A percentile compares a stretch with the other conserved stretches of the same genome.
phyloP scores from a whole-genome alignment of 192 early-diverging fungal species.

The Coemansia sp. region DNA sequence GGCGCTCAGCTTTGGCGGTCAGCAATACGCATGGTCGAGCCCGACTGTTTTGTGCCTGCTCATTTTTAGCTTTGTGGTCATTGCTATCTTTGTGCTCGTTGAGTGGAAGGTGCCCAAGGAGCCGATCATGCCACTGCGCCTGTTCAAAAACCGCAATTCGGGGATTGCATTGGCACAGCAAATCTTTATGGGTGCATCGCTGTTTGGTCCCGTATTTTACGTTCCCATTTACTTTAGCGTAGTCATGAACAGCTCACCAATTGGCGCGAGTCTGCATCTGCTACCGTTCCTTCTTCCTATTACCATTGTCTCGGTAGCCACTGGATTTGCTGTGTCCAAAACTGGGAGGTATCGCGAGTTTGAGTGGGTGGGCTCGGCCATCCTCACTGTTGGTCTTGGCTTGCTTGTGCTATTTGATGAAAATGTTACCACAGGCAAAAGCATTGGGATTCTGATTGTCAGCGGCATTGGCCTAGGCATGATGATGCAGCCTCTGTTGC shows the following conservation, averaged over 20 bases:
- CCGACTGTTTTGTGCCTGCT: constrained; percentile 61
- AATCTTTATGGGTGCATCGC: constrained; percentile 31
- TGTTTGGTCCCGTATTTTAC: constrained; percentile 62
- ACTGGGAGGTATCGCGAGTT: constrained; percentile 63
- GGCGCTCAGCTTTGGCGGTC: constrained; percentile 74
- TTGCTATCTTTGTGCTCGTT: constrained; percentile 54
- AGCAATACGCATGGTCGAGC: constrained; percentile 66
- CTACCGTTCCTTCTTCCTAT: constrained; percentile 74
- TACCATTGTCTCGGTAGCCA: constrained; percentile 61
- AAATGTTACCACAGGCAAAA: constrained; percentile 46
- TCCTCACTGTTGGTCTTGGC: constrained; percentile 61
- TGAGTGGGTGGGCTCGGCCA: constrained; percentile 60
- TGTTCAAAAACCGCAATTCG: constrained; percentile 58
- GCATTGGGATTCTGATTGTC: constrained; percentile 65
- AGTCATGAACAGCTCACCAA: constrained; percentile 68
- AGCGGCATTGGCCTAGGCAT: constrained; percentile 72
- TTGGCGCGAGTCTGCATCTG: constrained; percentile 66
- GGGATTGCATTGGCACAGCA: constrained; percentile 20
- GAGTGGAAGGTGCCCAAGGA: constrained; percentile 59
- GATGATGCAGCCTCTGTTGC: constrained; percentile 65
- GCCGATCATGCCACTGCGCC: constrained; percentile 63
- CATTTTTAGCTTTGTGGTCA: constrained; percentile 47
- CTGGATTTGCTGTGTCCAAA: constrained; percentile 62
- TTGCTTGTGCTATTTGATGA: constrained; percentile 58
- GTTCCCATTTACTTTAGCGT: constrained; percentile 66